phyloP scores from a whole-genome alignment of 345 rosid genomes.

The Euphorbia peplus region DNA sequence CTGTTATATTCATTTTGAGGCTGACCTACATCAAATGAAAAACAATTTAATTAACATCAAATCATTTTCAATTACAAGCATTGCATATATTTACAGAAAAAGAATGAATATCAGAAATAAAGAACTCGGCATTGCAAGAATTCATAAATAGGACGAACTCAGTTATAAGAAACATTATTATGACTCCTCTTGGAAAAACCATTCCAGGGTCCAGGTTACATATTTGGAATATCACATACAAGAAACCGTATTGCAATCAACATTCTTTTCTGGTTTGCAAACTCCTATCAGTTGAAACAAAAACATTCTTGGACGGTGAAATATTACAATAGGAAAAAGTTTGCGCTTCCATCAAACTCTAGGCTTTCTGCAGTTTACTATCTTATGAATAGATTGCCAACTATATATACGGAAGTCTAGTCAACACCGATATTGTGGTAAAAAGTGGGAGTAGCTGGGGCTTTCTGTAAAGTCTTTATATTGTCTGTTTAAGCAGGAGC shows the following conservation, averaged over 20 bases:
- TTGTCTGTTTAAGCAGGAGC: too few relatives aligned
- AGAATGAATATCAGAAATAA: neutral
- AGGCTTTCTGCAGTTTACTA: neutral
- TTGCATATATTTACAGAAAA: neutral
- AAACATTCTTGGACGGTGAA: neutral
- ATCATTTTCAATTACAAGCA: neutral
- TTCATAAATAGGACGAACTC: neutral
- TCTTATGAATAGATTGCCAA: neutral
- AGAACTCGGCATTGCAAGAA: neutral
- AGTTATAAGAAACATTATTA: too few relatives aligned
- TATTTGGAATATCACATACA: neutral
- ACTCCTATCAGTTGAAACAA: neutral
- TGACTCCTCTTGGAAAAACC: neutral
- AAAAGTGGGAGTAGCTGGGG: too few relatives aligned
- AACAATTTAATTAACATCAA: neutral
- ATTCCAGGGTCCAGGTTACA: too few relatives aligned
- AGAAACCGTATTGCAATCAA: neutral
- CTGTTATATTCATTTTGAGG: slow-evolving; percentile 81
- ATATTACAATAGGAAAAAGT: neutral
- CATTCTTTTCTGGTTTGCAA: neutral
- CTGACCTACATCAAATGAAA: slow-evolving; percentile 56
- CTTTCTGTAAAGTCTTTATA: neutral
- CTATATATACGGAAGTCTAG: neutral
- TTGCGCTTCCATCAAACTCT: too few relatives aligned
- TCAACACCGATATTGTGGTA: too few relatives aligned